Conservation (phyloP, 2,329 filamentous ascomycete genomes). For the Fusarium haematococcum region DNA sequence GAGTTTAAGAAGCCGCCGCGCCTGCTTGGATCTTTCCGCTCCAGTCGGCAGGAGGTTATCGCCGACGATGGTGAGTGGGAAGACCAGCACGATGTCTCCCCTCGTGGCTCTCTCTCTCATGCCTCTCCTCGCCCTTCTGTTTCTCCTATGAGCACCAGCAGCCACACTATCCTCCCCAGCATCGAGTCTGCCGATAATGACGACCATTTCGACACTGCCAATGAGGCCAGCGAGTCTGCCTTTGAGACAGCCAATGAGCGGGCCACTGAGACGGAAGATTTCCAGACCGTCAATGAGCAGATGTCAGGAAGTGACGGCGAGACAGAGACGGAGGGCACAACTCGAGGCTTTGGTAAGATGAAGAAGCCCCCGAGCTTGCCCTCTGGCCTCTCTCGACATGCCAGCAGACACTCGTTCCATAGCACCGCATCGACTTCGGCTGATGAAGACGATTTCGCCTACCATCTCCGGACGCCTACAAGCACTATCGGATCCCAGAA, state of each 20-base stretch:
- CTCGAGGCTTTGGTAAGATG: slow-evolving; percentile 57
- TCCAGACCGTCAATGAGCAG: slow-evolving; percentile 92
- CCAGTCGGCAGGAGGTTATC: slow-evolving; percentile 81
- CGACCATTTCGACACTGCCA: slow-evolving; percentile 79
- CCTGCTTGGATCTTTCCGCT: slow-evolving; percentile 81
- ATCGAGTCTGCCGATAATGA: slow-evolving; percentile 63
- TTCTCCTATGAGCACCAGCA: slow-evolving; percentile 37
- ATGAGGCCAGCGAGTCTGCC: slow-evolving; percentile 76
- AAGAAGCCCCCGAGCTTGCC: slow-evolving; percentile 57
- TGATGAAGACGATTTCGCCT: slow-evolving; percentile 73
- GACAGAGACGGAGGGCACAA: slow-evolving; percentile 85
- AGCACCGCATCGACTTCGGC: slow-evolving; percentile 91
- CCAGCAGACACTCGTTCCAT: slow-evolving; percentile 76
- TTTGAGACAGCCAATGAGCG: slow-evolving; percentile 82
- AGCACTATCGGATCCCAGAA: slow-evolving; percentile 71
- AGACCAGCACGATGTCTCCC: slow-evolving; percentile 68
- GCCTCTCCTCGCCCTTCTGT: slow-evolving; percentile 10
- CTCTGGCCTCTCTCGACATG: slow-evolving; percentile 52
- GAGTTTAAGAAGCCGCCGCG: slow-evolving; percentile 83
- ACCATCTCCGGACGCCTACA: slow-evolving; percentile 69
- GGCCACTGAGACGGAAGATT: slow-evolving; percentile 90
- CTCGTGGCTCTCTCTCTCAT: slow-evolving; percentile 38
- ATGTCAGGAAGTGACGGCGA: slow-evolving; percentile 81
- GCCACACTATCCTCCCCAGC: slow-evolving; percentile 31
- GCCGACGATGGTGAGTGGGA: slow-evolving; percentile 91